Conservation (phyloP, 768 basidiomycete species). For the Terana coerulea region DNA sequence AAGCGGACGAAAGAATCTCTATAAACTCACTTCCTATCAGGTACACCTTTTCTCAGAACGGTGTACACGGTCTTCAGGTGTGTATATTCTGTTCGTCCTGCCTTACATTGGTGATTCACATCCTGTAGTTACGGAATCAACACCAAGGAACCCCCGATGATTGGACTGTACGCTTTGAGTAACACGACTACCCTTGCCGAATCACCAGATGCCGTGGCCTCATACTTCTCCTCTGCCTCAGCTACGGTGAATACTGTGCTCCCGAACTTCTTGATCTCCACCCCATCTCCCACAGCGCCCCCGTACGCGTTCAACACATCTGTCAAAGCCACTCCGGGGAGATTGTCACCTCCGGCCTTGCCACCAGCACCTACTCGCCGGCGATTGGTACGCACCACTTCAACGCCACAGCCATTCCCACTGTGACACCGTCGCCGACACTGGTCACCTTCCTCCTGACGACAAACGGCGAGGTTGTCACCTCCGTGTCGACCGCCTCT, state of each 20-base stretch:
- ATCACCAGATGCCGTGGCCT: constrained; percentile 38
- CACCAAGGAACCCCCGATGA: constrained; percentile 66
- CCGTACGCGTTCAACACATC: constrained; percentile 70
- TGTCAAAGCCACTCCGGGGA: constrained; percentile 50
- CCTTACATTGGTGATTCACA: constrained; percentile 4
- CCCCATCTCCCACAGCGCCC: constrained; percentile 60
- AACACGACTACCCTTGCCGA: constrained; percentile 42
- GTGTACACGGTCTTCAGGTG: constrained; percentile 81
- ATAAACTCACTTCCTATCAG: constrained; percentile 28
- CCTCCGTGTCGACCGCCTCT: constrained; percentile 47
- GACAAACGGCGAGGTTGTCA: constrained; percentile 46
- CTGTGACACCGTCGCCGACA: constrained; percentile 46
- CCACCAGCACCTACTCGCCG: constrained; percentile 66
- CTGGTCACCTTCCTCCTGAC: constrained; percentile 57
- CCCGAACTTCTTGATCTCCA: constrained; percentile 66
- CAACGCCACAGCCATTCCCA: constrained; percentile 55
- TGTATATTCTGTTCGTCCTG: constrained; percentile 6
- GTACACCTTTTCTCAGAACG: constrained; percentile 64
- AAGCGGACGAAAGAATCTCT: not conserved
- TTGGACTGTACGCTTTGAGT: constrained; percentile 66
- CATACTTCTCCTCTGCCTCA: constrained; percentile 57
- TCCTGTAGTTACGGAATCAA: constrained; percentile 68
- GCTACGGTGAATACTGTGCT: constrained; percentile 65
- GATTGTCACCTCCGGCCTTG: constrained; percentile 58
- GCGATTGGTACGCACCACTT: constrained; percentile 41